phyloP scores from a whole-genome alignment of 2,329 filamentous ascomycete species.

The Colletotrichum sansevieriae region DNA sequence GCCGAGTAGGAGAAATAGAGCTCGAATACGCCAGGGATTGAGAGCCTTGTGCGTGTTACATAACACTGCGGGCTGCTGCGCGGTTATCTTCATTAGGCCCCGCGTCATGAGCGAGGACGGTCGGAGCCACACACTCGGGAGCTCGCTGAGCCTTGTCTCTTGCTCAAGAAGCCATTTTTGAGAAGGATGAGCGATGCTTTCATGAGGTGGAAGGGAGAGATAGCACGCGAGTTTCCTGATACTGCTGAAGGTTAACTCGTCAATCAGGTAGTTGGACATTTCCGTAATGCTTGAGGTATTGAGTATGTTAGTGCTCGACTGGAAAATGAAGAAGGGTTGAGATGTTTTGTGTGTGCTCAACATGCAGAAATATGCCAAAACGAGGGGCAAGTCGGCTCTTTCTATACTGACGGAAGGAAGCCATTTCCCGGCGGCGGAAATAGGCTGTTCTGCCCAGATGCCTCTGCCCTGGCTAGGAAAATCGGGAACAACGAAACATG shows the following conservation, averaged over 20 bases:
- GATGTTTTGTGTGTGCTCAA: background rate
- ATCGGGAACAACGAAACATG: background rate
- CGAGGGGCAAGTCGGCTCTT: background rate
- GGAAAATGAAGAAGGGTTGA: no score
- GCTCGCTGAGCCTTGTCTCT: slow-evolving; percentile 42
- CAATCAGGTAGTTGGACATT: slow-evolving; percentile 35
- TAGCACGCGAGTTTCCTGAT: slow-evolving; percentile 52
- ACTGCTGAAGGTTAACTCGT: slow-evolving; percentile 44
- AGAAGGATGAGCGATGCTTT: slow-evolving; percentile 48
- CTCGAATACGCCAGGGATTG: slow-evolving; percentile 58
- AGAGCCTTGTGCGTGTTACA: slow-evolving; percentile 57
- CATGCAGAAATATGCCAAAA: background rate
- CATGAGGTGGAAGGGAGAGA: slow-evolving; percentile 53
- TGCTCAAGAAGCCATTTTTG: slow-evolving; percentile 54
- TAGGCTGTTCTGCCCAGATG: background rate
- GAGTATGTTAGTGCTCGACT: background rate
- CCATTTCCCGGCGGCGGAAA: background rate
- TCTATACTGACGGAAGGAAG: background rate
- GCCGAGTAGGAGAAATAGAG: slow-evolving; percentile 57
- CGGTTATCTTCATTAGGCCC: slow-evolving; percentile 49
- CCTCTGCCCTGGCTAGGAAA: background rate
- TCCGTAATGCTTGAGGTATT: background rate
- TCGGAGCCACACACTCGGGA: slow-evolving; percentile 47
- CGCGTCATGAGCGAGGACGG: slow-evolving; percentile 49
- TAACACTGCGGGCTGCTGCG: slow-evolving; percentile 51